Evolutionary conservation across 225 moss, liverwort and hornwort genomes (phyloP).

Genomic region (Polytrichum formosum): DNA sequence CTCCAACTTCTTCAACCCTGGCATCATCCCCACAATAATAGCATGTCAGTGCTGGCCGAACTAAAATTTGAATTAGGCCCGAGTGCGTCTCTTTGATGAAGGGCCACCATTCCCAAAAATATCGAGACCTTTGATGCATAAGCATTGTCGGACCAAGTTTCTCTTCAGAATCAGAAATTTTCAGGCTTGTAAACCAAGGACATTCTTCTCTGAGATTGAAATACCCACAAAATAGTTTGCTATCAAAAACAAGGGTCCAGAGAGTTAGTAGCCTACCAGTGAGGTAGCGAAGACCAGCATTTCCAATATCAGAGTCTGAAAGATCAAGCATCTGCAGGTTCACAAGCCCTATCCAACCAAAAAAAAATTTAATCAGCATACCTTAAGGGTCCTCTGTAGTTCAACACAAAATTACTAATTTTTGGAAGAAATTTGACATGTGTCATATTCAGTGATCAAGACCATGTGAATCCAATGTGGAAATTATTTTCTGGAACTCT

Average conservation of each 20-base stretch:
- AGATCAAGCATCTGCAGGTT: slow-evolving; percentile 78
- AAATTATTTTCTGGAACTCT: too few relatives aligned
- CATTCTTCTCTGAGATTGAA: too few relatives aligned
- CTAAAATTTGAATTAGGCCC: not conserved
- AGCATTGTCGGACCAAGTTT: too few relatives aligned
- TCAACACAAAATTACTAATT: not conserved
- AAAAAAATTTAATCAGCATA: slow-evolving; percentile 2
- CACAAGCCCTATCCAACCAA: slow-evolving; percentile 43
- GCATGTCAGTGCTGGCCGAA: not conserved
- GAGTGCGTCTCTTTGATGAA: not conserved
- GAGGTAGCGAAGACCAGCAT: slow-evolving; percentile 66
- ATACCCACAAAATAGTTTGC: too few relatives aligned
- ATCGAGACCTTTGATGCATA: not conserved
- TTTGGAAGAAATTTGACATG: too few relatives aligned
- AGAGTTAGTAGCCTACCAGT: slow-evolving; percentile 39
- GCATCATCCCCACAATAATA: not conserved
- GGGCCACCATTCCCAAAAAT: not conserved
- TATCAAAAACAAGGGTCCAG: too few relatives aligned
- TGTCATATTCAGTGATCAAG: too few relatives aligned
- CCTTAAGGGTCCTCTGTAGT: not conserved
- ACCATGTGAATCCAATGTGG: too few relatives aligned
- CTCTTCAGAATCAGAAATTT: not conserved
- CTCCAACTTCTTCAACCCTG: slow-evolving; percentile 79
- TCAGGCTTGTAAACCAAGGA: not conserved
- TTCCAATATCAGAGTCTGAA: slow-evolving; percentile 81